Percentiles rank a stretch among this genome's conserved stretches.
Conservation (phyloP, 768 basidiomycete genomes). For the Suillus spraguei region DNA sequence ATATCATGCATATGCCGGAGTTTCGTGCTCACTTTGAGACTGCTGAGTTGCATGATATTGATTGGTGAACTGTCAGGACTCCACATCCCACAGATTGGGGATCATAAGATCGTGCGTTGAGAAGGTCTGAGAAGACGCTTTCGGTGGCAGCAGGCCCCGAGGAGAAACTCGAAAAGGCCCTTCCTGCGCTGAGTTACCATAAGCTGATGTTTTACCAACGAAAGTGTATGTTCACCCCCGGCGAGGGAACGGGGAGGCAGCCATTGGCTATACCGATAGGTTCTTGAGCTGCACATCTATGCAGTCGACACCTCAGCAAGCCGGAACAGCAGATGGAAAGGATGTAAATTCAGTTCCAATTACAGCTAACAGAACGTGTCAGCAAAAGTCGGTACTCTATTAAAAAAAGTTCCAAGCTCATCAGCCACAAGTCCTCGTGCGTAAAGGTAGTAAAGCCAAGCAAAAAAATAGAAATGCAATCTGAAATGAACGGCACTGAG, state of each 20-base stretch:
- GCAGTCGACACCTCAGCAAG: background rate
- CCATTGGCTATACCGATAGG: background rate
- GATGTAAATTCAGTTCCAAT: slow-evolving; percentile 17
- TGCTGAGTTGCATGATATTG: background rate
- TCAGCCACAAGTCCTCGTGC: slow-evolving; percentile 22
- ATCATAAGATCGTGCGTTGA: background rate
- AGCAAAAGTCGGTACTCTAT: slow-evolving; percentile 22
- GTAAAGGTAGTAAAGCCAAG: slow-evolving; percentile 8
- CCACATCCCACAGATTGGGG: background rate
- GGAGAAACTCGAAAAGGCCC: background rate
- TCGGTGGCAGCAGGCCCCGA: background rate
- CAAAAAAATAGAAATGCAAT: slow-evolving; percentile 17
- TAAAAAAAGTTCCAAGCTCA: slow-evolving; percentile 15
- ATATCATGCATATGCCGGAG: background rate
- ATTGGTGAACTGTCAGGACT: background rate
- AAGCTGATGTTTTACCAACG: background rate
- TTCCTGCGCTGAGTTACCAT: background rate
- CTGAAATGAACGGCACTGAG: background rate
- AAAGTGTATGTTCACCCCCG: background rate
- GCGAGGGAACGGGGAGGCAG: background rate
- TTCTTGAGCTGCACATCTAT: background rate
- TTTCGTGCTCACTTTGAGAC: background rate
- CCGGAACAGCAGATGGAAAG: background rate
- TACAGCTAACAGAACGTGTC: slow-evolving; percentile 35
- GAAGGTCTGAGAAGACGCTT: background rate